phyloP scores from a whole-genome alignment of 2,329 filamentous ascomycete species.

The Stachybotrys echinatus region DNA sequence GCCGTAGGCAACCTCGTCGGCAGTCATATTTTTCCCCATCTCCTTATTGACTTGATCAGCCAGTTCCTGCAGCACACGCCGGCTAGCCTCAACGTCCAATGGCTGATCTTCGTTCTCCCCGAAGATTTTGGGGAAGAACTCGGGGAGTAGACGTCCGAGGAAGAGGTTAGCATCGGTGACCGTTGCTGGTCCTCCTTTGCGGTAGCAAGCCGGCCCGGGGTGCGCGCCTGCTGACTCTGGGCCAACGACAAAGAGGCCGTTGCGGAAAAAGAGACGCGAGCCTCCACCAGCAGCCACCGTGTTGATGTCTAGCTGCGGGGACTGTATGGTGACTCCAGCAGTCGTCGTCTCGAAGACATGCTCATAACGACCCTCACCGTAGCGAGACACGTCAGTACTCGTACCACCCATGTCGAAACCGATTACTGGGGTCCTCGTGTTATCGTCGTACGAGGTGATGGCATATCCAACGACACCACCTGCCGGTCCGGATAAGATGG shows the following conservation, averaged over 20 bases:
- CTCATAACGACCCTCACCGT: slow-evolving; percentile 79
- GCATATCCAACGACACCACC: slow-evolving; percentile 92
- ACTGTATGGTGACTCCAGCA: slow-evolving; percentile 89
- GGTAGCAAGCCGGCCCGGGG: slow-evolving; percentile 85
- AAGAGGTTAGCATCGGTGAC: slow-evolving; percentile 93
- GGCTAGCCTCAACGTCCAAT: slow-evolving; percentile 70
- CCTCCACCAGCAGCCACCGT: slow-evolving; percentile 90
- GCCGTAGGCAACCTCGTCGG: slow-evolving; percentile 83
- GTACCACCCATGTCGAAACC: slow-evolving; percentile 97
- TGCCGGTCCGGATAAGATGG: slow-evolving; percentile 86
- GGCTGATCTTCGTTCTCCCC: slow-evolving; percentile 82
- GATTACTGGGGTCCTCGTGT: slow-evolving; percentile 80
- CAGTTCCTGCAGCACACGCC: slow-evolving; percentile 69
- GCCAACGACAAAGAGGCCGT: slow-evolving; percentile 85
- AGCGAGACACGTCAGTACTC: slow-evolving; percentile 85
- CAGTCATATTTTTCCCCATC: slow-evolving; percentile 62
- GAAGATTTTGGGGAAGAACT: slow-evolving; percentile 95
- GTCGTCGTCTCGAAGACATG: slow-evolving; percentile 94
- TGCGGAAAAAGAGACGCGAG: slow-evolving; percentile 78
- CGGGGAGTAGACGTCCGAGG: slow-evolving; percentile 75
- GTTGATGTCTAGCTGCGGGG: slow-evolving; percentile 89
- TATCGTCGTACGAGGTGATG: slow-evolving; percentile 80
- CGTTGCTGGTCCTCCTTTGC: slow-evolving; percentile 81
- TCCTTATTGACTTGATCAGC: slow-evolving; percentile 75
- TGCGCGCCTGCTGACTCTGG: slow-evolving; percentile 86